A percentile compares a stretch with the other conserved stretches of the same genome.
Conservation (phyloP, 495 filamentous ascomycete species). For the Penicillium paradoxum region DNA sequence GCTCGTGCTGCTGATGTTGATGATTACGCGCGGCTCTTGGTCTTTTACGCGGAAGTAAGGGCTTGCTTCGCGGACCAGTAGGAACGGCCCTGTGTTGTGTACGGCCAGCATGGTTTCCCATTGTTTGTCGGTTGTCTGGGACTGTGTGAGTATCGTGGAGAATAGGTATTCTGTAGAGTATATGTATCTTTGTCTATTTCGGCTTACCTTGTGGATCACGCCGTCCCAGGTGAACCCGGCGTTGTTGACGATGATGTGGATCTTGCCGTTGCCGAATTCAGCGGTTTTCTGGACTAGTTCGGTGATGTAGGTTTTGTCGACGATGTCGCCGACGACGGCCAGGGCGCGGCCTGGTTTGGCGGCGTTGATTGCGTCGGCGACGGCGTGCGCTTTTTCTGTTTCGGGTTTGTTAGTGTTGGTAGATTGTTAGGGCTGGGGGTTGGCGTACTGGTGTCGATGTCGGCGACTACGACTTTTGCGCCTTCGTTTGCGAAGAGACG, state of each 20-base stretch:
- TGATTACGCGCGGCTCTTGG: conserved; percentile 67
- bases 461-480: conserved; percentile 74
- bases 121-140: conserved; percentile 79
- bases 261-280: conserved; percentile 78
- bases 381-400: conserved; percentile 57
- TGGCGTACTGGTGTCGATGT: conserved; percentile 65
- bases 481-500: conserved; percentile 80
- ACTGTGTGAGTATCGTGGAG: not conserved
- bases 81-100: conserved; percentile 80
- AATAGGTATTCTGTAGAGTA: not conserved
- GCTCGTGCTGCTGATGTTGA: conserved; percentile 76
- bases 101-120: conserved; percentile 80
- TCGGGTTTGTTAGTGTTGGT: not conserved
- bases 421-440: not conserved
- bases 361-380: conserved; percentile 60
- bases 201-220: conserved; percentile 72
- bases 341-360: conserved; percentile 58
- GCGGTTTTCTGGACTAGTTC: conserved; percentile 66
- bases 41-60: conserved; percentile 86
- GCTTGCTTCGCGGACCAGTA: conserved; percentile 69
- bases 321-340: conserved; percentile 67
- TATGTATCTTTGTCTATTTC: not conserved
- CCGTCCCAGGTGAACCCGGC: conserved; percentile 88
- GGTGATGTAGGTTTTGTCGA: conserved; percentile 60
- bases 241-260: conserved; percentile 85